Evolutionary conservation across 2,329 filamentous ascomycete genomes (phyloP).

Genomic region (Colletotrichum phormii): DNA sequence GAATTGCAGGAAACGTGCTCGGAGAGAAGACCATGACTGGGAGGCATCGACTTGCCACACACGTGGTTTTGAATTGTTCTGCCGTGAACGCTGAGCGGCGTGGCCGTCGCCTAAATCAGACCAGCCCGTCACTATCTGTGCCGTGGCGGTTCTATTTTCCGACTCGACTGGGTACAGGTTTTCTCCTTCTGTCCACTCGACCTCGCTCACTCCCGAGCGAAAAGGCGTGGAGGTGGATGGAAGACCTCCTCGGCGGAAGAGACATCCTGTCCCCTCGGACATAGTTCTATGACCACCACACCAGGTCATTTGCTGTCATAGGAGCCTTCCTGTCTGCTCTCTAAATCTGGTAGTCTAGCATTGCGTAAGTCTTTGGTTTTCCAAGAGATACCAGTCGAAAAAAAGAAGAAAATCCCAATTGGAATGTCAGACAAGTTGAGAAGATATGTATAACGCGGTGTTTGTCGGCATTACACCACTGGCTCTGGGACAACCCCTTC

Average conservation of each 20-base stretch:
- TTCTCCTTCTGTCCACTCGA: background rate
- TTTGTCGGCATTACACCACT: constrained; percentile 64
- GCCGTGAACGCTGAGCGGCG: background rate
- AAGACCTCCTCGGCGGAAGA: background rate
- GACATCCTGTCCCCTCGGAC: background rate
- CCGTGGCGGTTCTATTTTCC: constrained; percentile 4
- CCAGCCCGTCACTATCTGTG: constrained; percentile 1
- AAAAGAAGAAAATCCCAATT: background rate
- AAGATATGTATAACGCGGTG: constrained; percentile 74
- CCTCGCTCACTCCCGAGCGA: background rate
- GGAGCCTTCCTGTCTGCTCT: background rate
- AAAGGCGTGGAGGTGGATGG: background rate
- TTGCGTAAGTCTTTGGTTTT: background rate
- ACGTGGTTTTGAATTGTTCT: constrained; percentile 17
- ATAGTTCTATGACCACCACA: background rate
- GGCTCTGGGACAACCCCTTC: constrained; percentile 41
- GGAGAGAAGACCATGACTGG: background rate
- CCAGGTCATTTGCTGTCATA: background rate
- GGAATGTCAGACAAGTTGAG: constrained; percentile 69
- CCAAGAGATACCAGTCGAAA: background rate
- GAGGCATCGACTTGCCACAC: constrained; percentile 13
- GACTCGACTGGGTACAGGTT: constrained; percentile 8
- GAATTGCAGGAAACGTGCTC: background rate
- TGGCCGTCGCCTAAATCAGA: background rate
- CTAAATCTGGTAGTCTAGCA: background rate